phyloP scores from a whole-genome alignment of 768 basidiomycete genomes.

The Hygrocybe punicea region DNA sequence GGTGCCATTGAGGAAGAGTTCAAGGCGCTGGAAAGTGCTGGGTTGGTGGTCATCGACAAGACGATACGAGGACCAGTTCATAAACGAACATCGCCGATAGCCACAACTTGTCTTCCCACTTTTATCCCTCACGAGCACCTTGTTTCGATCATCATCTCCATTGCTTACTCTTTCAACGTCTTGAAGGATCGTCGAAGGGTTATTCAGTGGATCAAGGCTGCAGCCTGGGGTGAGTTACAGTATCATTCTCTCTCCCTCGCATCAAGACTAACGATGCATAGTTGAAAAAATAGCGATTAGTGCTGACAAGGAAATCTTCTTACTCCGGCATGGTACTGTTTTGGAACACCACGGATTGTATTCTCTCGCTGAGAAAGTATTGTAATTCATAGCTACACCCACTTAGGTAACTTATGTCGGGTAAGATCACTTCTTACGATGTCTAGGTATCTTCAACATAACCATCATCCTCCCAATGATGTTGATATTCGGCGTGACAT shows the following conservation, averaged over 20 bases:
- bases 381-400: not conserved
- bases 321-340: not conserved
- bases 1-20: not conserved
- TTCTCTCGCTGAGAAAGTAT: not conserved
- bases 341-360: not conserved
- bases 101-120: not conserved
- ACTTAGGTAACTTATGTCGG: not conserved
- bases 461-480: slow-evolving; percentile 5
- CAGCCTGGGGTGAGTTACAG: slow-evolving; percentile 2
- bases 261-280: not conserved
- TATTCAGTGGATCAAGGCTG: not conserved
- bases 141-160: not conserved
- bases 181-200: not conserved
- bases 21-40: not conserved
- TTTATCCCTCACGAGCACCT: not conserved
- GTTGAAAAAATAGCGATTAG: not conserved
- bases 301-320: not conserved
- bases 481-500: slow-evolving; percentile 15
- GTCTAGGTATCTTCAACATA: slow-evolving; percentile 1
- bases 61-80: not conserved
- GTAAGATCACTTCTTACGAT: too few relatives aligned
- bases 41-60: not conserved
- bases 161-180: not conserved
- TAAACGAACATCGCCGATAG: not conserved
- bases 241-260: not conserved